Conservation (phyloP, 108 stramenopile genomes). For the Fragilaria radians region DNA sequence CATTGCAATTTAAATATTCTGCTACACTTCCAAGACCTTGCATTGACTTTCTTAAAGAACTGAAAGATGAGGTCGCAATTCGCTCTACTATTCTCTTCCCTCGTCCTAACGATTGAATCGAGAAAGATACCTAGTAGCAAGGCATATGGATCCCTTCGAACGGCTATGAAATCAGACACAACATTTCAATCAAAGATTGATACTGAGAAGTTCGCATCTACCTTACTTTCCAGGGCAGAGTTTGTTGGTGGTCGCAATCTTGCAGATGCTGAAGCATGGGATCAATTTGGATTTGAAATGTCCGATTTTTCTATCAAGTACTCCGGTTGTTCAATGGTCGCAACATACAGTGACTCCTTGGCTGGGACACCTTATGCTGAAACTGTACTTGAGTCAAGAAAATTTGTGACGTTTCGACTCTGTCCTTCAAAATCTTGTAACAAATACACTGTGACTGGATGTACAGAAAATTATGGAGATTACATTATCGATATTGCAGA, state of each 20-base stretch:
- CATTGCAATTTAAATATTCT: too few species aligned
- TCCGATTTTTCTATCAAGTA: conserved; percentile 70
- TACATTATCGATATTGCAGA: conserved; percentile 70
- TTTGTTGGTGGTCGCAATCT: background rate
- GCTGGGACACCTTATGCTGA: conserved; percentile 26
- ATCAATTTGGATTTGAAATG: conserved; percentile 48
- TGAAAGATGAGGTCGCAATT: too few species aligned
- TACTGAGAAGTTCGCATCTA: too few species aligned
- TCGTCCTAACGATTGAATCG: too few species aligned
- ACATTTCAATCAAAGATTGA: too few species aligned
- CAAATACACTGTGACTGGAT: conserved; percentile 42
- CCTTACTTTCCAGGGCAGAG: background rate
- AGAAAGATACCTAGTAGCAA: too few species aligned
- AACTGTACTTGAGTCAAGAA: conserved; percentile 43
- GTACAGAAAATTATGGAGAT: conserved; percentile 78
- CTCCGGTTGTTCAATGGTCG: conserved; percentile 73
- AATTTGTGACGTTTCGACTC: conserved; percentile 71
- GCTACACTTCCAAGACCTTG: too few species aligned
- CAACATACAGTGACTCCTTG: conserved; percentile 39
- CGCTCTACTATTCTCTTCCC: too few species aligned
- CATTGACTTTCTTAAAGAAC: too few species aligned
- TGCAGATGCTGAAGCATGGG: background rate
- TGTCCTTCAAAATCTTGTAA: conserved; percentile 64
- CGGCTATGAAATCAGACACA: too few species aligned
- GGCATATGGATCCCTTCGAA: too few species aligned